Conservation (phyloP, 305 asterid genomes). For the Fraxinus greggii region DNA sequence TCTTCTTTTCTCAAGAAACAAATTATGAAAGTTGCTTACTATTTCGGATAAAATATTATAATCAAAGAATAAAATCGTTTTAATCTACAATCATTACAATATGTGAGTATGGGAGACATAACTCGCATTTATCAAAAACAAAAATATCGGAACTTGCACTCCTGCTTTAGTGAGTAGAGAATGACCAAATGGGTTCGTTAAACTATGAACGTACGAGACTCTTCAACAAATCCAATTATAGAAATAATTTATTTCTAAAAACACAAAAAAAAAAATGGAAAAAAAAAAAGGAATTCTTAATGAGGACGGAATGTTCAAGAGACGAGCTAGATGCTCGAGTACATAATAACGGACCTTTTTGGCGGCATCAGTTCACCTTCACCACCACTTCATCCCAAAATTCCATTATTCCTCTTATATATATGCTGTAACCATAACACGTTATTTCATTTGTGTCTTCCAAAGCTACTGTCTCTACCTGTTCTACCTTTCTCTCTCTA, state of each 20-base stretch:
- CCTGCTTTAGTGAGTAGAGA: not conserved
- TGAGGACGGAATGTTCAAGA: not conserved
- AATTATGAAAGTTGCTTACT: not conserved
- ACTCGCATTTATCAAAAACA: not conserved
- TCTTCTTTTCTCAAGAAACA: not conserved
- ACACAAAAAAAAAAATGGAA: not conserved
- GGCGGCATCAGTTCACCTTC: constrained; percentile 48
- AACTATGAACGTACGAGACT: too few species aligned
- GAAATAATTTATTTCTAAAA: too few species aligned
- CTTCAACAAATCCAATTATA: too few species aligned
- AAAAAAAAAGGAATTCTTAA: too few species aligned
- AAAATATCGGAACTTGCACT: too few species aligned
- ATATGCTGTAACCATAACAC: not conserved
- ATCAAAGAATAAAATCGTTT: not conserved
- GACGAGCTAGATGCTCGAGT: constrained; percentile 18
- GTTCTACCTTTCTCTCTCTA: constrained; percentile 18
- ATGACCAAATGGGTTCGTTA: not conserved
- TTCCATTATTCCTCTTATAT: constrained; percentile 13
- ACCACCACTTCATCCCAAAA: constrained; percentile 32
- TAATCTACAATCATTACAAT: too few species aligned
- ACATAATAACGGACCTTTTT: constrained; percentile 19
- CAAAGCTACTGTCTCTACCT: not conserved
- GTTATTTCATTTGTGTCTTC: not conserved
- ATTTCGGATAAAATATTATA: not conserved
- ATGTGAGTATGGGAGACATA: not conserved